Evolutionary conservation across 1,284 basidiomycete species (phyloP).

Genomic region (Ganoderma lucidum): DNA sequence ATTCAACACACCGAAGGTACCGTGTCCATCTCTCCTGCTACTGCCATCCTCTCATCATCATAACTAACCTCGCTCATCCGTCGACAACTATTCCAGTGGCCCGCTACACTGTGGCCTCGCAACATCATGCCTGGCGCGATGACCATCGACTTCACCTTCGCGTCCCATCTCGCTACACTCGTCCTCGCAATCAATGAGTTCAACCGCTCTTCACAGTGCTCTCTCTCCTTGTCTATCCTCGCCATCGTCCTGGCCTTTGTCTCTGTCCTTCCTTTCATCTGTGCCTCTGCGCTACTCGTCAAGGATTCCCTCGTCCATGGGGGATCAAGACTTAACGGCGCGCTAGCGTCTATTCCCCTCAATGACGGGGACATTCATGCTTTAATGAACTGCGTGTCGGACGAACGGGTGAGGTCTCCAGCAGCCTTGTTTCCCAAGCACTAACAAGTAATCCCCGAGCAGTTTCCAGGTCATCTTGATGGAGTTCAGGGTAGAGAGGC

Average conservation of each 20-base stretch:
- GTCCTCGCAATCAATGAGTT: background rate
- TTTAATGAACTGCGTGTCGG: background rate
- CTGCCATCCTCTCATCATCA: background rate
- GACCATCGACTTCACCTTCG: background rate
- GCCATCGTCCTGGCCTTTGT: background rate
- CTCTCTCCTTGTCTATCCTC: background rate
- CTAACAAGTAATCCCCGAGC: background rate
- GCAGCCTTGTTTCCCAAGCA: background rate
- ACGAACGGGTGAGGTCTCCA: background rate
- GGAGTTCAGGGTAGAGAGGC: background rate
- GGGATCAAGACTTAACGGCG: background rate
- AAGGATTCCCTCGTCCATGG: background rate
- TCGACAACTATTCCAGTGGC: background rate
- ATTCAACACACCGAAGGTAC: background rate
- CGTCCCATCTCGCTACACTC: background rate
- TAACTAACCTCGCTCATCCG: background rate
- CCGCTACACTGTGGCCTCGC: background rate
- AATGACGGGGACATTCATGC: background rate
- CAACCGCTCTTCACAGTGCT: background rate
- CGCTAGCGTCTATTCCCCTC: background rate
- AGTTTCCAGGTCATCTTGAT: background rate
- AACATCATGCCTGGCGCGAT: background rate
- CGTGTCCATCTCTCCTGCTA: background rate
- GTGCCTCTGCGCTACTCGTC: background rate
- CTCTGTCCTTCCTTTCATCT: background rate